Percentiles rank a stretch among this genome's conserved stretches.
Conservation (phyloP, 345 rosid genomes). For the Hypericum androsaemum region DNA sequence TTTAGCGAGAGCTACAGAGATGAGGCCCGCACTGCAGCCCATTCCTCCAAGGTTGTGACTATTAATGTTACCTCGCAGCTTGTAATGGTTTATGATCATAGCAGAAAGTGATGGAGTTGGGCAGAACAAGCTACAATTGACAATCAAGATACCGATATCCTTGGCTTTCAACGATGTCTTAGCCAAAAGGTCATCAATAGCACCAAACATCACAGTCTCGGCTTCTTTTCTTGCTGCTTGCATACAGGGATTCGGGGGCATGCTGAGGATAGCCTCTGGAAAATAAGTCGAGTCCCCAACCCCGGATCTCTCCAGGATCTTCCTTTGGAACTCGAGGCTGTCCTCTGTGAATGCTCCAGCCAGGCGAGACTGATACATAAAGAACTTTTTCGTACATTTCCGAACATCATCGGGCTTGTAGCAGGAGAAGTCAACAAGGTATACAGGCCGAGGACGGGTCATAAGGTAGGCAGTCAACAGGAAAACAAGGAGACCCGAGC, state of each 20-base stretch:
- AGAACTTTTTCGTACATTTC: constrained; percentile 1
- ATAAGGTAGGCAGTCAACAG: neutral
- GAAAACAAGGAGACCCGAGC: neutral
- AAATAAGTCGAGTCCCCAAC: neutral
- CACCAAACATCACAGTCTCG: constrained; percentile 3
- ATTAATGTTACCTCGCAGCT: constrained; percentile 1
- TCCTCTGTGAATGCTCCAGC: constrained; percentile 3
- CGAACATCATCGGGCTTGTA: neutral
- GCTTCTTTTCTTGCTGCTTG: constrained; percentile 1
- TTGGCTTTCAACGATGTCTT: neutral
- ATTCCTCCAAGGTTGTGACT: constrained; percentile 2
- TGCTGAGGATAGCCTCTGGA: neutral
- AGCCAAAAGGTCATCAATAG: neutral
- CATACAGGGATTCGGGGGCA: neutral
- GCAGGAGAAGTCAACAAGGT: constrained; percentile 3
- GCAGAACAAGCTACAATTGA: constrained; percentile 2
- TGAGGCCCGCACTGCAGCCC: constrained; percentile 4
- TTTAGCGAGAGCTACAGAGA: constrained; percentile 1
- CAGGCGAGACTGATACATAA: constrained; percentile 1
- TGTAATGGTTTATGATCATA: constrained; percentile 4
- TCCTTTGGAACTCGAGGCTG: constrained; percentile 3
- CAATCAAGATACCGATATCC: neutral
- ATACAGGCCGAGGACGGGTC: constrained; percentile 3
- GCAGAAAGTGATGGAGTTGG: constrained; percentile 1
- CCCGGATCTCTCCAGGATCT: constrained; percentile 1